Evolutionary conservation across 2,329 filamentous ascomycete genomes (phyloP).

Genomic region (Aspergillus sp.): DNA sequence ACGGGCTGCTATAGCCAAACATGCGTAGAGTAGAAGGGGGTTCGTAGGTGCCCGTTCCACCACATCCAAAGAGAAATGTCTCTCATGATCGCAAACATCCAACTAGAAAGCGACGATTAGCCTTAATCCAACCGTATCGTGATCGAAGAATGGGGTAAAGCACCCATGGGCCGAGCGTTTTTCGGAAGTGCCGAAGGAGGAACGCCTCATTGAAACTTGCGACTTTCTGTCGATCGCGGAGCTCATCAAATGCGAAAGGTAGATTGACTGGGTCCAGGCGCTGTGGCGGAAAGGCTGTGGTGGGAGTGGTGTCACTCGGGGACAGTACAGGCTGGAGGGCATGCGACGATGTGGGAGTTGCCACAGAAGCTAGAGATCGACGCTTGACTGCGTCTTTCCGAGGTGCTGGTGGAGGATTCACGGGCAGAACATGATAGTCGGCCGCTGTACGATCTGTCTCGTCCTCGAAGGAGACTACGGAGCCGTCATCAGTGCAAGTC

Average conservation of each 20-base stretch:
- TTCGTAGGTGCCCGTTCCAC: slow-evolving; percentile 34
- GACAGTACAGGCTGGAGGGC: slow-evolving; percentile 19
- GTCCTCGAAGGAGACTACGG: slow-evolving; percentile 37
- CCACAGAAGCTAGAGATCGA: slow-evolving; percentile 29
- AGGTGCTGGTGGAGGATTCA: slow-evolving; percentile 18
- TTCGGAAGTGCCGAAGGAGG: slow-evolving; percentile 37
- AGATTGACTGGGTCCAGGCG: slow-evolving; percentile 22
- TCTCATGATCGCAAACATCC: slow-evolving; percentile 35
- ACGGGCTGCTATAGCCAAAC: slow-evolving; percentile 36
- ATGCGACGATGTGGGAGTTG: slow-evolving; percentile 23
- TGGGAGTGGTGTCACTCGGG: slow-evolving; percentile 5
- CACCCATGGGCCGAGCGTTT: slow-evolving; percentile 36
- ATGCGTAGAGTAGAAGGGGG: slow-evolving; percentile 36
- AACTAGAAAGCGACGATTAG: slow-evolving; percentile 26
- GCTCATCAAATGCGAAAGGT: slow-evolving; percentile 20
- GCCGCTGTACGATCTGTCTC: slow-evolving; percentile 39
- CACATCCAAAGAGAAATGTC: slow-evolving; percentile 34
- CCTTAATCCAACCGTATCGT: background rate
- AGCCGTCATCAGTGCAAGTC: slow-evolving; percentile 3
- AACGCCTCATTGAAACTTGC: slow-evolving; percentile 35
- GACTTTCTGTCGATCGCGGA: slow-evolving; percentile 28
- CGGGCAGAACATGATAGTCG: slow-evolving; percentile 35
- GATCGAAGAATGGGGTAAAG: slow-evolving; percentile 3
- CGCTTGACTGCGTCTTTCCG: slow-evolving; percentile 27
- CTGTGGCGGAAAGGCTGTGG: slow-evolving; percentile 14